These are phyloP conservation scores for Tephrocybe sp. DNA, from an alignment of 768 basidiomycete species.

Conservation along the genomic window DNA sequence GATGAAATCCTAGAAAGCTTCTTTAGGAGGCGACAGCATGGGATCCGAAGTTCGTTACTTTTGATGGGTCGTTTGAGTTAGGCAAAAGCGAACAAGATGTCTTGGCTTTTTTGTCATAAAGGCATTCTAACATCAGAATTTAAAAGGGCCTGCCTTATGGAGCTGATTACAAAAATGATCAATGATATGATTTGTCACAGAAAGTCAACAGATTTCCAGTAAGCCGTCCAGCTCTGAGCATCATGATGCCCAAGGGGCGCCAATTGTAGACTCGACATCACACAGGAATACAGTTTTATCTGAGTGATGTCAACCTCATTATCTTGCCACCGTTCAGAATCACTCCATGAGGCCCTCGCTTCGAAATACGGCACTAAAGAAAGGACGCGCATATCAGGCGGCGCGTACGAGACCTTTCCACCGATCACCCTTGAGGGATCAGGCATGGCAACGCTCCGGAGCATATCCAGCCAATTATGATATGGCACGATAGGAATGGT, in stretches of 20 bases:
- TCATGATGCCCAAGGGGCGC: slow-evolving; percentile 2
- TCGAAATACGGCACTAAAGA: slow-evolving; percentile 3
- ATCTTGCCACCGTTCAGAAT: slow-evolving; percentile 2
- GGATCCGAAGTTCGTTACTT: too few relatives aligned
- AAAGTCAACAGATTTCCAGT: slow-evolving; percentile 7
- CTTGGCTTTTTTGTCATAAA: too few relatives aligned
- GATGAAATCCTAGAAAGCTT: too few relatives aligned
- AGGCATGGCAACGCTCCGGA: not conserved
- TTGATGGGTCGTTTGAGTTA: too few relatives aligned
- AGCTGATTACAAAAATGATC: not conserved
- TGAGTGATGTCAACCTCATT: slow-evolving; percentile 2
- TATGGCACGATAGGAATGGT: not conserved
- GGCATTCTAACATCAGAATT: not conserved
- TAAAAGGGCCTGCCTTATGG: not conserved
- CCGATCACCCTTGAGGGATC: not conserved
- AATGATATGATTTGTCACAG: not conserved
- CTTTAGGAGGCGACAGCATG: too few relatives aligned
- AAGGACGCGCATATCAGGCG: slow-evolving; percentile 2
- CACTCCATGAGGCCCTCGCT: not conserved
- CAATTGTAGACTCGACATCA: not conserved
- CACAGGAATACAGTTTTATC: not conserved
- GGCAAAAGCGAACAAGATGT: too few relatives aligned
- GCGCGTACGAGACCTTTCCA: not conserved
- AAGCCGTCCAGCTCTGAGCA: slow-evolving; percentile 7
- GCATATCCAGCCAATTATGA: not conserved